A percentile compares a stretch with the other conserved stretches of the same genome.
phyloP scores from a whole-genome alignment of 495 filamentous ascomycete genomes.

The Aspergillus indologenus region DNA sequence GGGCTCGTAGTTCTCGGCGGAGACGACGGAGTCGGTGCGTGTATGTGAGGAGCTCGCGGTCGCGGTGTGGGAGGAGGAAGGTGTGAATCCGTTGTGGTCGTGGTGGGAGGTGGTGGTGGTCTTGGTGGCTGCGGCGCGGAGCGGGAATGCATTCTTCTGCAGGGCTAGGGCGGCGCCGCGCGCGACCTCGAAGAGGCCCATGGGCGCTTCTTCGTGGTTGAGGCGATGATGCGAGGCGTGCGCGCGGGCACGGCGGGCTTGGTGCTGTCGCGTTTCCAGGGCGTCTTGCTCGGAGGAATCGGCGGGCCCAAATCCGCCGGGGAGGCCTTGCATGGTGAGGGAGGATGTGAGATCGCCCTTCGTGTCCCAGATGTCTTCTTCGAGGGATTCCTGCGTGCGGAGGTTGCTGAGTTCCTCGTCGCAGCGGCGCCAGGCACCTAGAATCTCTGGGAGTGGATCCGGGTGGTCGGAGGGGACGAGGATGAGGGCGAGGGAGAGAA shows the following conservation, averaged over 20 bases:
- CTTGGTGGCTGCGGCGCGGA: slow-evolving; percentile 30
- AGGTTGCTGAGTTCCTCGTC: slow-evolving; percentile 78
- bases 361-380: slow-evolving; percentile 70
- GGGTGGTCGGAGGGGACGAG: slow-evolving; percentile 61
- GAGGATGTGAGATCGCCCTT: slow-evolving; percentile 49
- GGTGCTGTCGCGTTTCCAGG: slow-evolving; percentile 42
- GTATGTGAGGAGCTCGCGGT: slow-evolving; percentile 3
- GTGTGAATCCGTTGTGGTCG: background rate
- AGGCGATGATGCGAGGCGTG: slow-evolving; percentile 27
- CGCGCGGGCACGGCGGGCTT: slow-evolving; percentile 37
- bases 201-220: slow-evolving; percentile 71
- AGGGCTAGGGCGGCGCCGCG: slow-evolving; percentile 76
- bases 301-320: slow-evolving; percentile 59
- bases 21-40: slow-evolving; percentile 5
- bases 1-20: slow-evolving; percentile 20
- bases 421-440: slow-evolving; percentile 78
- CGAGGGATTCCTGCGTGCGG: slow-evolving; percentile 66
- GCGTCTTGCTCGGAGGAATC: slow-evolving; percentile 43
- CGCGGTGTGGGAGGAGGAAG: background rate
- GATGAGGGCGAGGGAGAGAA: slow-evolving; percentile 78
- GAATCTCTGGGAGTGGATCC: slow-evolving; percentile 74
- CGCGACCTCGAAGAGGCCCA: slow-evolving; percentile 92
- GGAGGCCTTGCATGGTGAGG: slow-evolving; percentile 49
- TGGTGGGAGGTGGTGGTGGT: background rate
- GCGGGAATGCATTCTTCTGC: slow-evolving; percentile 58